phyloP scores from a whole-genome alignment of 2,329 filamentous ascomycete genomes.

The Sordariomycetes sp. region DNA sequence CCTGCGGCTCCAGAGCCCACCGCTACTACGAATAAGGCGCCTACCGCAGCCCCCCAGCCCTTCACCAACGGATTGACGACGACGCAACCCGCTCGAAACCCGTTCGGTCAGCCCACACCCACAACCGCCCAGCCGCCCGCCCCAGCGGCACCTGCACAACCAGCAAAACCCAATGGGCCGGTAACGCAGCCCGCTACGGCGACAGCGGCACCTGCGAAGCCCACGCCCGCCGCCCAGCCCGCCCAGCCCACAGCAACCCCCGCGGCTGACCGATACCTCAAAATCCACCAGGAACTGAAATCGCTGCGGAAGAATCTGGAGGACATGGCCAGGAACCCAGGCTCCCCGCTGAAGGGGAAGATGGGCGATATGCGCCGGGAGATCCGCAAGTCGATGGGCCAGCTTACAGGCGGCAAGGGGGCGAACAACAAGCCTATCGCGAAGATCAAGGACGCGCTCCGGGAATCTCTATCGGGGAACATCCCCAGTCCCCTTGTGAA shows the following conservation, averaged over 20 bases:
- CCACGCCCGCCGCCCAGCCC: not conserved
- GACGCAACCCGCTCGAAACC: not conserved
- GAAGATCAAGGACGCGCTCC: conserved; percentile 30
- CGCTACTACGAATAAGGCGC: no score
- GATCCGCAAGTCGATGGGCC: conserved; percentile 62
- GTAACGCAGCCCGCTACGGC: not conserved
- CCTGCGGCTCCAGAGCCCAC: not conserved
- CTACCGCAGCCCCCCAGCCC: not conserved
- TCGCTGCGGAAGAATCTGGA: conserved; percentile 52
- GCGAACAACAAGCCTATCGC: conserved; percentile 36
- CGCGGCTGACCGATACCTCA: conserved; percentile 29
- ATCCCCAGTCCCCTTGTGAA: conserved; percentile 43
- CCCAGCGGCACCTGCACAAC: not conserved
- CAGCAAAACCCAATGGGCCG: conserved; percentile 2
- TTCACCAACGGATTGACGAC: not conserved
- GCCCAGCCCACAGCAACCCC: conserved; percentile 2
- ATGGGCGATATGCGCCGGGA: conserved; percentile 63
- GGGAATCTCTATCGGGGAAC: conserved; percentile 38
- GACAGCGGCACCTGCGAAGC: not conserved
- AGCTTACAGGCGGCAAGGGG: conserved; percentile 55
- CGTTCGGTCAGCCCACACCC: not conserved
- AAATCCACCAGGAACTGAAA: conserved; percentile 61
- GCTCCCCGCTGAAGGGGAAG: conserved; percentile 45
- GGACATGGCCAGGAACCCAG: conserved; percentile 37
- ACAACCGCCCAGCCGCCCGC: not conserved